phyloP scores from a whole-genome alignment of 257 asterid species.

The Solanum habrochaites region DNA sequence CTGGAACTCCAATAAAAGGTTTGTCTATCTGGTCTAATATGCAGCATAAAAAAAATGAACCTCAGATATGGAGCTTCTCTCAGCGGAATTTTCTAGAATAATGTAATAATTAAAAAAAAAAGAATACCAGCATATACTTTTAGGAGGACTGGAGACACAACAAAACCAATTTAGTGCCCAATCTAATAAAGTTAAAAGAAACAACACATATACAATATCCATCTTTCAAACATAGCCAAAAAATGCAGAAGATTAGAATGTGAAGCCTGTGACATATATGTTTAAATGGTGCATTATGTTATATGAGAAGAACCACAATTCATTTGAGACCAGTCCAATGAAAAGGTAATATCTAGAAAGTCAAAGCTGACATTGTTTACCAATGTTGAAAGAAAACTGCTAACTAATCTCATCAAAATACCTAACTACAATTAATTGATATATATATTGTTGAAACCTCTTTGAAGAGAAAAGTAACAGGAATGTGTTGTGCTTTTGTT shows the following conservation, averaged over 20 bases:
- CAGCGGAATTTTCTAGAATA: background rate
- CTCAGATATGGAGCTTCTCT: background rate
- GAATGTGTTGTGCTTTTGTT: too few species aligned
- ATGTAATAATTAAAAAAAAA: background rate
- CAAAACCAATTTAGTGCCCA: background rate
- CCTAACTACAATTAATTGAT: background rate
- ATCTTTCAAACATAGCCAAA: background rate
- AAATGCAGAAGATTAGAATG: background rate
- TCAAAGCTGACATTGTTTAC: background rate
- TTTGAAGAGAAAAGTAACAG: too few species aligned
- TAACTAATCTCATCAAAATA: background rate
- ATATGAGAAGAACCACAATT: background rate
- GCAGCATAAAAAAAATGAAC: slow-evolving; percentile 4
- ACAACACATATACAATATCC: background rate
- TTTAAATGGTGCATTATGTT: background rate
- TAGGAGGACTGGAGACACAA: background rate
- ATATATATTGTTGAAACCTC: background rate
- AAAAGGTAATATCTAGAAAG: background rate
- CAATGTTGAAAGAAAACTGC: background rate
- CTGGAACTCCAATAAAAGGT: slow-evolving; percentile 97
- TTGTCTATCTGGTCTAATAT: slow-evolving; percentile 93
- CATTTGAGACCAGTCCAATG: background rate
- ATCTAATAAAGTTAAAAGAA: background rate
- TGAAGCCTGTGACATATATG: background rate
- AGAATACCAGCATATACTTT: background rate